These are phyloP conservation scores for Litsea cubeba DNA, from an alignment of 164 flowering plant species.

Conservation along the genomic window DNA sequence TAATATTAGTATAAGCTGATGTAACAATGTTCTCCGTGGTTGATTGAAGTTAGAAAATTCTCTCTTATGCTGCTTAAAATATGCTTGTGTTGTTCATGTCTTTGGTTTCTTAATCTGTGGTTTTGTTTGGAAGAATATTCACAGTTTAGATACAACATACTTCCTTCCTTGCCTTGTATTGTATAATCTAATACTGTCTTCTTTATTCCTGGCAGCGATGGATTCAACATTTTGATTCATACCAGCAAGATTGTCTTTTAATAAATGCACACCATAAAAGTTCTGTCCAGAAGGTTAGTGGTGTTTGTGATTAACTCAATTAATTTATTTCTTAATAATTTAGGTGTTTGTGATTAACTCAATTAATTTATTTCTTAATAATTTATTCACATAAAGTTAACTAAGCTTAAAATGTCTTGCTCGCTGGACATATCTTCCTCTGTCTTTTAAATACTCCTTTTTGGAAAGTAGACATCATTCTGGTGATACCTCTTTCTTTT, in stretches of 20 bases:
- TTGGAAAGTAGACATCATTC: background rate
- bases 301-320: background rate
- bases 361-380: background rate
- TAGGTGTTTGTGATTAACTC: background rate
- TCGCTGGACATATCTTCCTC: background rate
- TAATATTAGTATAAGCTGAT: background rate
- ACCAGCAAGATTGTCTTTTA: conserved; percentile 59
- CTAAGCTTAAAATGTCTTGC: background rate
- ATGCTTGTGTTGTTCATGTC: background rate
- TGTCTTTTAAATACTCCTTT: background rate
- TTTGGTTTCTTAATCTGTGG: background rate
- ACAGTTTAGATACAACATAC: background rate
- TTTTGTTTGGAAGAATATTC: background rate
- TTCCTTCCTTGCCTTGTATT: background rate
- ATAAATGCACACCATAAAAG: conserved; percentile 75
- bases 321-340: too few species aligned
- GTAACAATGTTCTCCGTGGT: background rate
- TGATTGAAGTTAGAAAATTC: background rate
- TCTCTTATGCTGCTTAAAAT: background rate
- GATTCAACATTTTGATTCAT: conserved; percentile 55
- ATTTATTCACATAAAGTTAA: background rate
- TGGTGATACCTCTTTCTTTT: background rate
- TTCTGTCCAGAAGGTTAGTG: conserved; percentile 73
- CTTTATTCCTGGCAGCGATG: conserved; percentile 53
- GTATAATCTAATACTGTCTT: background rate